phyloP scores from a whole-genome alignment of 1,284 basidiomycete species.

The Heterobasidion irregulare region DNA sequence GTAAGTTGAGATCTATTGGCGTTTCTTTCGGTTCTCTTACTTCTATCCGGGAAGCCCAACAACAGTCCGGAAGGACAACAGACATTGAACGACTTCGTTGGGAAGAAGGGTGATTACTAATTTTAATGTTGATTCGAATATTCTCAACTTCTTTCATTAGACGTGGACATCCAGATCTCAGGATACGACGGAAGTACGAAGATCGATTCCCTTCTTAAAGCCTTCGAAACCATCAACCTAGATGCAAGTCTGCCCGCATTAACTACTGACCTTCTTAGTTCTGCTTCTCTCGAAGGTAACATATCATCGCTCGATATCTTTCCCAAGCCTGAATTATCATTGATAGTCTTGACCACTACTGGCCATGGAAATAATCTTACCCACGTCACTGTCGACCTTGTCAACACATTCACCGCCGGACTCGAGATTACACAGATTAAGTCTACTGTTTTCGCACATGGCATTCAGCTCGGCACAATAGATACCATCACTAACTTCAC shows the following conservation, averaged over 20 bases:
- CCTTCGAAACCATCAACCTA: constrained; percentile 58
- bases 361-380: constrained; percentile 58
- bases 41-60: constrained; percentile 42
- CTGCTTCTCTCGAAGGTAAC: constrained; percentile 46
- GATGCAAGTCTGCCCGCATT: constrained; percentile 57
- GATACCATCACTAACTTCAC: constrained; percentile 46
- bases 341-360: constrained; percentile 57
- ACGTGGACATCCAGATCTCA: constrained; percentile 42
- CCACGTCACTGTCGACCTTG: constrained; percentile 56
- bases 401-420: constrained; percentile 62
- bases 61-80: constrained; percentile 50
- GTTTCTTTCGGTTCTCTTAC: background rate
- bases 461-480: constrained; percentile 61
- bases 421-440: constrained; percentile 55
- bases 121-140: constrained; percentile 9
- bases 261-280: constrained; percentile 45
- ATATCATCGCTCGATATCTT: background rate
- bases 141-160: constrained; percentile 19
- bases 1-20: constrained; percentile 19
- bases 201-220: constrained; percentile 50
- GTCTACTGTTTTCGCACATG: constrained; percentile 59
- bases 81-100: constrained; percentile 66
- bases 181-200: constrained; percentile 59
- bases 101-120: constrained; percentile 34
- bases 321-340: constrained; percentile 6